Evolutionary conservation across 176 grass and related monocot species (phyloP).

Genomic region (Leersia perrieri): DNA sequence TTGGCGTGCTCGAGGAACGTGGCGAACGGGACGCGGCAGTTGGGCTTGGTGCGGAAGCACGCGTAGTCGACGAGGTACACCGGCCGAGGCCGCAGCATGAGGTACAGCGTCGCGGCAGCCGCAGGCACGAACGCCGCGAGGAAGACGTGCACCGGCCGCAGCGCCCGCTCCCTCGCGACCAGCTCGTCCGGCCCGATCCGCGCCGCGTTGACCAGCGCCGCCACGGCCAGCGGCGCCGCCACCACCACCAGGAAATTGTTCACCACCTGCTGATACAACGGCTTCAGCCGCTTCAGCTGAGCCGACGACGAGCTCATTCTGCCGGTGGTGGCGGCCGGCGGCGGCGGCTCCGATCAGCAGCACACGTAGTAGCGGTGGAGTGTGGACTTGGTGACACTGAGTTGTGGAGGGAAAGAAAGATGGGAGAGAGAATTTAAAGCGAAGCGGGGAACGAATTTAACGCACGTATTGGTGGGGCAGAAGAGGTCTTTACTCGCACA

Average conservation of each 20-base stretch:
- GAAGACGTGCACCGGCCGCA: constrained; percentile 36
- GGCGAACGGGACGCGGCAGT: constrained; percentile 60
- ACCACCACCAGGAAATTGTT: constrained; percentile 54
- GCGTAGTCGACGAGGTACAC: constrained; percentile 75
- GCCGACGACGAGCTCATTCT: constrained; percentile 32
- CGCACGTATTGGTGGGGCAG: constrained; percentile 21
- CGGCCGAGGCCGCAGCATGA: constrained; percentile 48
- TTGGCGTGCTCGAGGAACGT: constrained; percentile 74
- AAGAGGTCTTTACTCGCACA: constrained; percentile 20
- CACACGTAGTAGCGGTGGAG: not conserved
- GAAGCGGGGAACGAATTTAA: not conserved
- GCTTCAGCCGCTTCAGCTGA: constrained; percentile 41
- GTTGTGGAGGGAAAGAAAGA: constrained; percentile 4
- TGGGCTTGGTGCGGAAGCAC: constrained; percentile 51
- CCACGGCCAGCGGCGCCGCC: constrained; percentile 42
- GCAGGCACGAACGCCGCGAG: constrained; percentile 38
- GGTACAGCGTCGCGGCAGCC: constrained; percentile 36
- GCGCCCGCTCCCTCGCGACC: not conserved
- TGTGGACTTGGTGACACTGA: not conserved
- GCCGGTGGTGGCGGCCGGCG: not conserved
- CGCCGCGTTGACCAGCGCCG: not conserved
- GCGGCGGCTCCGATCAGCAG: not conserved
- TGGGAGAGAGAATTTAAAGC: constrained; percentile 35
- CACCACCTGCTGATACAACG: constrained; percentile 53
- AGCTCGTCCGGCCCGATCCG: constrained; percentile 47